Base-by-base conservation (phyloP, 2,329 filamentous ascomycete genomes). In the Phyllosticta citrichinensis region DNA sequence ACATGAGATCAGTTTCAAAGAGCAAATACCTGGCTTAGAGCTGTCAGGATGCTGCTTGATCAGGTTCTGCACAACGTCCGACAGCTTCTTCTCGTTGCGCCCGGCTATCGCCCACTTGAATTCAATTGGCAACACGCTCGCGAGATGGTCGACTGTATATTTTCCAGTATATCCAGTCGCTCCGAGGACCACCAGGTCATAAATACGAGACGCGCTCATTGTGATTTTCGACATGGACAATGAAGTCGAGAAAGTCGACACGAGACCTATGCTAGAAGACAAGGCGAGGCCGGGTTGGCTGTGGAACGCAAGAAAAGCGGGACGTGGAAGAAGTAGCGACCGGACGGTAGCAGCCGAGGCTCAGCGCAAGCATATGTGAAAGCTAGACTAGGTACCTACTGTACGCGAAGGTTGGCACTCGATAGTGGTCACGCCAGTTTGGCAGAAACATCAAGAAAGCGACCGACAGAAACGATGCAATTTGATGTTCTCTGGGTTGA, bases 51-150 rank as follows among this genome's bases (percentile, higher is more conserved):
- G 88, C 62, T 88, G 68, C 61, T 76, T 71, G 67, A 85, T 84
- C 70, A 92, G 81, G 60, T 89, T 84, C 58, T 84, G 77, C 8
- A 85, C 83, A 11, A 97, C 74, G 51, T 76, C 75, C 65, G 87
- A 81, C 4, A 97, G 81, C 73, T 96, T 96, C 56, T 80, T 77
- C 56, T 81, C 77, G n/a, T 89, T 92, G 25, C 92, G 87, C 30
- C 92, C 92, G 54, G 91, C 89, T 60, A 97, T 79, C 14, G 90
- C 92, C 92, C 92, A 97, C 77, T 85, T 91, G 64, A 96, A 73
- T 70, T 90, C 83, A 19, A 87, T 89, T 0, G 91, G 88, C 0
- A 91, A 78, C 65, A 83, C 76, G 14, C 80, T 80, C 58, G 85
- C 80, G 68, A 96, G 87, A 73, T 94, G 85, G 71, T 95, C 86